Percentiles rank a stretch among this genome's conserved stretches.
phyloP scores from a whole-genome alignment of 2,329 filamentous ascomycete species.

The Diaporthe sp. region DNA sequence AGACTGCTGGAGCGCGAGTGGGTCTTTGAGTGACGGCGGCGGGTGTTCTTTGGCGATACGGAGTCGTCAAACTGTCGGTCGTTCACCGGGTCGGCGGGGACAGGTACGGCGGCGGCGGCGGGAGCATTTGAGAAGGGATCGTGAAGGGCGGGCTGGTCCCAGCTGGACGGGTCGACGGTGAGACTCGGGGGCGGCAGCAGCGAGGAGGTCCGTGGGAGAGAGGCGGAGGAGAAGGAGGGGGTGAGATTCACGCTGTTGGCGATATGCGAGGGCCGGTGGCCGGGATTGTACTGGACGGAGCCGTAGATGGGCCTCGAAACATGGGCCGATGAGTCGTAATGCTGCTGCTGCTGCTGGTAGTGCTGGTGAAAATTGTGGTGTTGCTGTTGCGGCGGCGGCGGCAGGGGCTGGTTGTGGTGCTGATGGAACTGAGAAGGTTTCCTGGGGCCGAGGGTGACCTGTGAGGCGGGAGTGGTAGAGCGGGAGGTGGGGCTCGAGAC shows the following conservation, averaged over 20 bases:
- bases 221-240: constrained; percentile 42
- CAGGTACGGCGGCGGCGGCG: constrained; percentile 5
- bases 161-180: constrained; percentile 36
- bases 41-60: constrained; percentile 36
- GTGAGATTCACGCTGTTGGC: constrained; percentile 35
- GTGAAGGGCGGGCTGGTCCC: constrained; percentile 34
- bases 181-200: constrained; percentile 53
- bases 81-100: constrained; percentile 32
- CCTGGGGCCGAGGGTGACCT: constrained; percentile 22
- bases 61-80: constrained; percentile 37
- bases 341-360: not conserved
- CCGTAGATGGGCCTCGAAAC: constrained; percentile 32
- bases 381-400: constrained; percentile 14
- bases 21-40: constrained; percentile 36
- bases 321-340: constrained; percentile 24
- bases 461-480: constrained; percentile 32
- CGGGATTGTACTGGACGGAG: constrained; percentile 18
- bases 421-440: constrained; percentile 25
- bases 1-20: constrained; percentile 51
- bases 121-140: constrained; percentile 38
- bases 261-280: constrained; percentile 28
- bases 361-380: constrained; percentile 3
- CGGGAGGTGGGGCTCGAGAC: constrained; percentile 30
- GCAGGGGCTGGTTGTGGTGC: constrained; percentile 7
- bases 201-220: constrained; percentile 55